A percentile compares a stretch with the other conserved stretches of the same genome.
These are phyloP conservation scores for Colletotrichum sublineola DNA, from an alignment of 2,329 filamentous ascomycete species.

Conservation along the genomic window DNA sequence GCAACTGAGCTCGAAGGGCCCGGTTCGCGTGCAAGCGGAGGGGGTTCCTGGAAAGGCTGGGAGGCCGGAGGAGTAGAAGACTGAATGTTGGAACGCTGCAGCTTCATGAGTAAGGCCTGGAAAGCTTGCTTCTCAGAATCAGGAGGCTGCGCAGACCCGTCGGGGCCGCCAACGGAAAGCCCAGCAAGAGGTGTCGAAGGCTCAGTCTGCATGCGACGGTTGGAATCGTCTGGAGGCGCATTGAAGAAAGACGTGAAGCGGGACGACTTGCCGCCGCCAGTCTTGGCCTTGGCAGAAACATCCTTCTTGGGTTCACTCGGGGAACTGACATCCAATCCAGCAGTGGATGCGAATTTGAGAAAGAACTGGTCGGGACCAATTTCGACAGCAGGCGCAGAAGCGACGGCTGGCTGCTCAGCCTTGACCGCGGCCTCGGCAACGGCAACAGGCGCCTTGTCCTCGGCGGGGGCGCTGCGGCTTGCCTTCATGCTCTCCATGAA, in stretches of 20 bases:
- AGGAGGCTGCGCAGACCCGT: slow-evolving; percentile 55
- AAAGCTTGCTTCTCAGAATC: slow-evolving; percentile 89
- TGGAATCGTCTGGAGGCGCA: slow-evolving; percentile 65
- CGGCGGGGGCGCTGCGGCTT: slow-evolving; percentile 59
- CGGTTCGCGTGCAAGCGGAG: slow-evolving; percentile 46
- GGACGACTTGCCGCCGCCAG: slow-evolving; percentile 75
- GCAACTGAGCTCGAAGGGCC: slow-evolving; percentile 52
- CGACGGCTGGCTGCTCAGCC: slow-evolving; percentile 66
- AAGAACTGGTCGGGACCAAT: slow-evolving; percentile 84
- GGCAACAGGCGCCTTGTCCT: slow-evolving; percentile 53
- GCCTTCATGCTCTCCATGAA: slow-evolving; percentile 95
- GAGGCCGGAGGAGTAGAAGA: slow-evolving; percentile 59
- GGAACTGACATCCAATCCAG: slow-evolving; percentile 63
- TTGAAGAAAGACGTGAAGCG: slow-evolving; percentile 88
- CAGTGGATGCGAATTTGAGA: slow-evolving; percentile 62
- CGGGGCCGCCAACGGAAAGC: slow-evolving; percentile 44
- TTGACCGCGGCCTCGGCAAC: slow-evolving; percentile 56
- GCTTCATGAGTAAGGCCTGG: slow-evolving; percentile 83
- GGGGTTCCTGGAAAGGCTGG: slow-evolving; percentile 59
- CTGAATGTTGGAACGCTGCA: slow-evolving; percentile 70
- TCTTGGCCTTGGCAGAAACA: slow-evolving; percentile 65
- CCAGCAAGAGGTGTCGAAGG: slow-evolving; percentile 58
- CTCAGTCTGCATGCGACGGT: slow-evolving; percentile 63
- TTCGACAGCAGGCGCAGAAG: slow-evolving; percentile 74
- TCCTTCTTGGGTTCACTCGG: slow-evolving; percentile 61